phyloP scores from a whole-genome alignment of 2,329 filamentous ascomycete genomes.

The Fusarium penzigii region DNA sequence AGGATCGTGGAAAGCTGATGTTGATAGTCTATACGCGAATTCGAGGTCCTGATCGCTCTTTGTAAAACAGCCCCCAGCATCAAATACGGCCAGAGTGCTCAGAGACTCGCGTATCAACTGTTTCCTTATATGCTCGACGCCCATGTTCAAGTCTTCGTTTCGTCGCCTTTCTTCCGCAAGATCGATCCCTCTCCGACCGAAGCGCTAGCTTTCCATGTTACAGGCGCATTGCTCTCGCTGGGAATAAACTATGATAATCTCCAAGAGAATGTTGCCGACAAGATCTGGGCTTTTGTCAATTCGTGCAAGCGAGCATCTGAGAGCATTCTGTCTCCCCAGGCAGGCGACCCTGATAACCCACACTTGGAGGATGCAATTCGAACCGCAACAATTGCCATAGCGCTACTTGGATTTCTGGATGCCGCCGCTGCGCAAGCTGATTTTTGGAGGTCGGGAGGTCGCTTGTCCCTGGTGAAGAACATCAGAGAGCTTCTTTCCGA shows the following conservation, averaged over 20 bases:
- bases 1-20: constrained; percentile 17
- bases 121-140: constrained; percentile 84
- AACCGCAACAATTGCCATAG: constrained; percentile 76
- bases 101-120: constrained; percentile 76
- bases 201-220: constrained; percentile 74
- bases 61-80: constrained; percentile 86
- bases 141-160: constrained; percentile 73
- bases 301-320: constrained; percentile 67
- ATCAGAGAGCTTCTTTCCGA: constrained; percentile 78
- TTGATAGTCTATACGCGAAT: constrained; percentile 76
- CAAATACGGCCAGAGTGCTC: constrained; percentile 69
- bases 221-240: constrained; percentile 77
- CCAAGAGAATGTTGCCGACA: constrained; percentile 64
- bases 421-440: constrained; percentile 75
- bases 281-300: constrained; percentile 71
- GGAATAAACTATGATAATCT: constrained; percentile 72
- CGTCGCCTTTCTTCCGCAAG: constrained; percentile 79
- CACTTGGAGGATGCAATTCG: constrained; percentile 67
- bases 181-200: constrained; percentile 90
- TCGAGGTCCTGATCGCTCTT: constrained; percentile 86
- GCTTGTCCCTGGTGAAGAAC: constrained; percentile 70
- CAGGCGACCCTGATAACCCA: constrained; percentile 56
- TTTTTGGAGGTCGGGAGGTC: constrained; percentile 78
- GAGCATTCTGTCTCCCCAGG: constrained; percentile 52
- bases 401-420: constrained; percentile 86